These are phyloP conservation scores for Anisodus acutangulus DNA, from an alignment of 257 asterid genomes.

Conservation along the genomic window DNA sequence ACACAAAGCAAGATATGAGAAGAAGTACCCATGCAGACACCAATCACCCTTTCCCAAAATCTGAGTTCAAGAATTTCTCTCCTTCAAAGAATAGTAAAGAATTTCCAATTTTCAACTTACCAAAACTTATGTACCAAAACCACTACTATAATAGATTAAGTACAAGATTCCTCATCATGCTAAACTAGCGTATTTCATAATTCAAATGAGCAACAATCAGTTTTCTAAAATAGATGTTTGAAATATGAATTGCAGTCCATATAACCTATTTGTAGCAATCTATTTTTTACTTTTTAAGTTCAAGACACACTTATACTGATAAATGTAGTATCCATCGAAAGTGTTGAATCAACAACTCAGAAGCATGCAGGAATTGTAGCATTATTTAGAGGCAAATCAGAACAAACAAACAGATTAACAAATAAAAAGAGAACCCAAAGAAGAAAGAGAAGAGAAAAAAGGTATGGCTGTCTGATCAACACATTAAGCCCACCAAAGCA, in stretches of 20 bases:
- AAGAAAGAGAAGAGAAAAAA: not conserved
- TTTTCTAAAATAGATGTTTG: not conserved
- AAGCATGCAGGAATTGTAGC: not conserved
- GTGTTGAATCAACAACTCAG: not conserved
- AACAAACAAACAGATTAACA: constrained; percentile 10
- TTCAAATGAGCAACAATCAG: not conserved
- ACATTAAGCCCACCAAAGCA: not conserved
- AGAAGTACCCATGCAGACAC: not conserved
- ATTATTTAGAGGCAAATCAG: constrained; percentile 20
- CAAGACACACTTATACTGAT: not conserved
- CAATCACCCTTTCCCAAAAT: not conserved
- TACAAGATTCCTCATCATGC: not conserved
- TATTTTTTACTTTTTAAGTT: not conserved
- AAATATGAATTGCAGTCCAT: not conserved
- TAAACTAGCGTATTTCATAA: not conserved
- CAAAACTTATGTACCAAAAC: not conserved
- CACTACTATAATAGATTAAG: not conserved
- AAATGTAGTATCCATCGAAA: not conserved
- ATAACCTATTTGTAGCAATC: not conserved
- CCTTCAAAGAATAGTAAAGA: not conserved
- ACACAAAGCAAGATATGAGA: not conserved
- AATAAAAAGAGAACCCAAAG: not conserved
- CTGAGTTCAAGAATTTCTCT: not conserved
- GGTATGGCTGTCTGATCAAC: constrained; percentile 12
- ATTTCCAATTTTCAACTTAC: not conserved